Percentiles rank a stretch among this genome's conserved stretches.
Evolutionary conservation across 192 early-diverging fungal species (phyloP).

Genomic region (Lunasporangiospora selenospora): DNA sequence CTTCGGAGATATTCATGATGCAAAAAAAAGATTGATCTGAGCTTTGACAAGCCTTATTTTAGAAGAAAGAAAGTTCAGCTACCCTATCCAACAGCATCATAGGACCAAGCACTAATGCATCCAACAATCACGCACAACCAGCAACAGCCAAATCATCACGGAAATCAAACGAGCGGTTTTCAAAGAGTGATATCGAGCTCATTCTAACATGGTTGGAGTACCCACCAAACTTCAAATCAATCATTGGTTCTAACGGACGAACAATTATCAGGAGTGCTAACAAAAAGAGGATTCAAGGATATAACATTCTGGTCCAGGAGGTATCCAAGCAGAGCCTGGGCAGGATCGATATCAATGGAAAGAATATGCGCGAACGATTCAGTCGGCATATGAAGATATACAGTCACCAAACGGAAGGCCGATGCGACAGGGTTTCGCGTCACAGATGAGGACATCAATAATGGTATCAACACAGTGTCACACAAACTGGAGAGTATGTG

Average conservation of each 20-base stretch:
- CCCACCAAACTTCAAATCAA: conserved; percentile 2
- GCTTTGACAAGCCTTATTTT: not conserved
- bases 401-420: not conserved
- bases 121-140: not conserved
- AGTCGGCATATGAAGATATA: conserved; percentile 8
- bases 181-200: conserved; percentile 9
- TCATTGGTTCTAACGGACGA: conserved; percentile 4
- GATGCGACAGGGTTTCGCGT: not conserved
- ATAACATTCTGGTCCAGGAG: not conserved
- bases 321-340: conserved; percentile 12
- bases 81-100: too few species aligned
- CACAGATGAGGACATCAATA: conserved; percentile 7
- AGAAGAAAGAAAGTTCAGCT: too few species aligned
- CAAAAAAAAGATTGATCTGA: conserved; percentile 9
- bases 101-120: too few species aligned
- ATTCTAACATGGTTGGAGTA: conserved; percentile 23
- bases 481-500: conserved; percentile 21
- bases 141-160: too few species aligned
- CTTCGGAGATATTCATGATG: conserved; percentile 1
- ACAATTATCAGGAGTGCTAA: not conserved
- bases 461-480: conserved; percentile 3
- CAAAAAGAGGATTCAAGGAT: not conserved
- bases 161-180: conserved; percentile 5
- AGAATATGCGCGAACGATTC: conserved; percentile 10
- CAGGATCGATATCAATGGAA: conserved; percentile 6